A percentile compares a stretch with the other conserved stretches of the same genome.
Conservation (phyloP, 2,329 filamentous ascomycete species). For the Ophiostoma ulmi region DNA sequence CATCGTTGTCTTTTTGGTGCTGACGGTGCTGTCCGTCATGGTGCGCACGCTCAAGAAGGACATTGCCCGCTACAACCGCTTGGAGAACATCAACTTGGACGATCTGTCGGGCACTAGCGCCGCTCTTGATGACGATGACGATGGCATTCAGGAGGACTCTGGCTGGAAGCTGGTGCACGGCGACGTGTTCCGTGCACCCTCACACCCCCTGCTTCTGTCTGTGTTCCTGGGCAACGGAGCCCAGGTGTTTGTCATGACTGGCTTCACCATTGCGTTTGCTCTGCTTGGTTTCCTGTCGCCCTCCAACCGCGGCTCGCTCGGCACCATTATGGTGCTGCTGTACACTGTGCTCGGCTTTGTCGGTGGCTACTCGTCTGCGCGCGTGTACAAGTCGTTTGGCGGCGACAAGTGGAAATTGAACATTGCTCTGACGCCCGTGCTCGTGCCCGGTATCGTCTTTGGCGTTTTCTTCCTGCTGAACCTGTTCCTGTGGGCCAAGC, state of each 20-base stretch:
- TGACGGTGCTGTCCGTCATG: constrained; percentile 89
- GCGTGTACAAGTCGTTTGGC: constrained; percentile 90
- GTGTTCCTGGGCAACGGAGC: constrained; percentile 88
- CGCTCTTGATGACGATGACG: constrained; percentile 53
- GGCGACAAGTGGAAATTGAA: constrained; percentile 94
- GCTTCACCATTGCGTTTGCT: constrained; percentile 87
- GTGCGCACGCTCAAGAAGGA: constrained; percentile 86
- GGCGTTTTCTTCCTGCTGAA: constrained; percentile 86
- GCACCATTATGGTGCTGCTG: constrained; percentile 85
- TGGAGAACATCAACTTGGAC: constrained; percentile 86
- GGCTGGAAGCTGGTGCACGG: constrained; percentile 98
- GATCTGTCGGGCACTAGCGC: constrained; percentile 75
- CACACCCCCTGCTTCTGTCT: constrained; percentile 75
- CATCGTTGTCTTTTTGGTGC: constrained; percentile 84
- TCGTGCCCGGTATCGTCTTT: constrained; percentile 85
- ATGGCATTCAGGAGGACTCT: constrained; percentile 94
- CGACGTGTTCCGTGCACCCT: constrained; percentile 88
- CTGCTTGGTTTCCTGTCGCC: constrained; percentile 92
- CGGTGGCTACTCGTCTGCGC: constrained; percentile 81
- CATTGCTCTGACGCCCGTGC: constrained; percentile 77
- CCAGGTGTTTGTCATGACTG: constrained; percentile 96
- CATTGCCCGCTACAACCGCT: constrained; percentile 90
- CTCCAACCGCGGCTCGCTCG: constrained; percentile 88
- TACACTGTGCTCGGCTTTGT: constrained; percentile 92
- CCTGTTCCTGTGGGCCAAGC: constrained; percentile 90